These are phyloP conservation scores for Yamadazyma aaseri DNA, from an alignment of 1,139 yeast species.

Conservation along the genomic window DNA sequence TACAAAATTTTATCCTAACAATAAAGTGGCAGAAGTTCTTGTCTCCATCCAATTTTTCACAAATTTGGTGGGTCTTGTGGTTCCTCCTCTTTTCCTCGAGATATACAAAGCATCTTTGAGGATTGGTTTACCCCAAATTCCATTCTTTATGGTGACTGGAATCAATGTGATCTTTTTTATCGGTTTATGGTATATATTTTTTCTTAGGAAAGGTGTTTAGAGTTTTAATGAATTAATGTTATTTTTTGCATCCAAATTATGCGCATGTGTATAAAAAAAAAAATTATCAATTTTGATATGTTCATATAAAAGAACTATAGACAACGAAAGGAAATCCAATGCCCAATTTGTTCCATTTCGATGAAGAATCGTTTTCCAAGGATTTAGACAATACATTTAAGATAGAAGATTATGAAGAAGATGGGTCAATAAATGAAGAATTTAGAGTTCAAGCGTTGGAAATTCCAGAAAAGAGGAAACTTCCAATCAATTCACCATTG, in stretches of 20 bases:
- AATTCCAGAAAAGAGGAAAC: background rate
- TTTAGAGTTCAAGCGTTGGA: constrained; percentile 6
- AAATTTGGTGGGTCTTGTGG: constrained; percentile 19
- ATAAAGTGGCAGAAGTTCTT: constrained; percentile 10
- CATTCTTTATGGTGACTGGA: constrained; percentile 5
- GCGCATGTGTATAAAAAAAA: background rate
- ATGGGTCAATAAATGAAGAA: constrained; percentile 1
- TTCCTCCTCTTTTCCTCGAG: constrained; percentile 22
- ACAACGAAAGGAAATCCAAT: constrained; percentile 1
- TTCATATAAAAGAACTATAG: background rate
- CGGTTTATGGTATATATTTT: background rate
- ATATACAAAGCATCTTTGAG: constrained; percentile 20
- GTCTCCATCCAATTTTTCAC: constrained; percentile 7
- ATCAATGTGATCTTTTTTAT: background rate
- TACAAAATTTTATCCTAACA: constrained; percentile 12
- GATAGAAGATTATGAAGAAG: constrained; percentile 6
- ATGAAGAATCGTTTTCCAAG: constrained; percentile 20
- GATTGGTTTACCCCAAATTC: constrained; percentile 6
- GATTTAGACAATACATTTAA: constrained; percentile 8
- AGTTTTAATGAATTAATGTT: background rate
- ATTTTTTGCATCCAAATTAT: constrained; percentile 1
- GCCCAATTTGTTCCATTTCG: constrained; percentile 21
- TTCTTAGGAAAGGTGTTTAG: background rate
- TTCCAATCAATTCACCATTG: background rate
- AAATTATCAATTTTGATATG: background rate